phyloP scores from a whole-genome alignment of 768 basidiomycete species.

The Paxillus involutus region DNA sequence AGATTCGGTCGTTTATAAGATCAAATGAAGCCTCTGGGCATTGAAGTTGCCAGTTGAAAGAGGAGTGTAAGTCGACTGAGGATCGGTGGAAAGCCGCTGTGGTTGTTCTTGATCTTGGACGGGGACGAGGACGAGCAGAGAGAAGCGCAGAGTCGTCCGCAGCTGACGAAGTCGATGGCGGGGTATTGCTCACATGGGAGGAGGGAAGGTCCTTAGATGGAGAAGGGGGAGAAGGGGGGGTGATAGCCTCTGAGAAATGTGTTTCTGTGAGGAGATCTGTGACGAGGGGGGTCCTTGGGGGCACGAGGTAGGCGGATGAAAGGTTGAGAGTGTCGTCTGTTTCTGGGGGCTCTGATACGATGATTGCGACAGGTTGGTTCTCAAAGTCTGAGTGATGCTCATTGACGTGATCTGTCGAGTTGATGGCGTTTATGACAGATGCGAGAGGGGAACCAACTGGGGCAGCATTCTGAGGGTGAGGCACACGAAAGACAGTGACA shows the following conservation, averaged over 20 bases:
- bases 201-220: neutral
- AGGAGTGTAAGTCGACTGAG: constrained; percentile 35
- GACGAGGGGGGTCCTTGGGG: constrained; percentile 7
- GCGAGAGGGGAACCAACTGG: constrained; percentile 26
- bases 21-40: constrained; percentile 35
- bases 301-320: constrained; percentile 1
- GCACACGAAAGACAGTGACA: constrained; percentile 1
- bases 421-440: constrained; percentile 30
- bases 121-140: constrained; percentile 10
- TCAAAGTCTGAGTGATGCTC: neutral
- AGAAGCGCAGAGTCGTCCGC: constrained; percentile 1
- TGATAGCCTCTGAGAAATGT: neutral
- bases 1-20: constrained; percentile 35
- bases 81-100: constrained; percentile 14
- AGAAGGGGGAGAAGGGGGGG: neutral
- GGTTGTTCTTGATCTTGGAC: constrained; percentile 8
- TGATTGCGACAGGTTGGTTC: neutral
- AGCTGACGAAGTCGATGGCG: neutral
- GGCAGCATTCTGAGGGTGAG: constrained; percentile 4
- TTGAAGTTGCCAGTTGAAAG: constrained; percentile 34
- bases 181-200: neutral
- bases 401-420: constrained; percentile 9
- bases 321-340: neutral
- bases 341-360: constrained; percentile 4
- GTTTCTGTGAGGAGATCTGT: constrained; percentile 10